Conservation (phyloP, 345 rosid genomes). For the Ceriops decandra region DNA sequence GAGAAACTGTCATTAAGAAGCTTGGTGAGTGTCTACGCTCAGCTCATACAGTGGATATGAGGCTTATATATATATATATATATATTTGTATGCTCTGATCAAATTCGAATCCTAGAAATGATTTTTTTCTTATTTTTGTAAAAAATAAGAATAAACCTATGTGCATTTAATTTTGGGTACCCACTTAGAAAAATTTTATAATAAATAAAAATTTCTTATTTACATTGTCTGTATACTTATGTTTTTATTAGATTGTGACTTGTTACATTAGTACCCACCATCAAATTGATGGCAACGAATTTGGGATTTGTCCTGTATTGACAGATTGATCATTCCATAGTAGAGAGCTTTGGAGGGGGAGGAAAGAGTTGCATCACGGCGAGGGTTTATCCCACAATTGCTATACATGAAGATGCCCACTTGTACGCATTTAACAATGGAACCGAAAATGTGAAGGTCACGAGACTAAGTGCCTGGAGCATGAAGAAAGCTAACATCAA, state of each 20-base stretch:
- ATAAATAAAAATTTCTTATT: too few relatives aligned
- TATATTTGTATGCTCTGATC: too few relatives aligned
- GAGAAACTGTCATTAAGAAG: conserved; percentile 49
- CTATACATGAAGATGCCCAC: conserved; percentile 26
- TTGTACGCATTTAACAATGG: conserved; percentile 58
- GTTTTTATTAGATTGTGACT: too few relatives aligned
- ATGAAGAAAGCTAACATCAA: conserved; percentile 48
- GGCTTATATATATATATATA: too few relatives aligned
- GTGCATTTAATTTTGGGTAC: too few relatives aligned
- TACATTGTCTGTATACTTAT: too few relatives aligned
- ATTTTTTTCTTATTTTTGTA: too few relatives aligned
- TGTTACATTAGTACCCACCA: background rate
- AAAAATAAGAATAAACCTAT: too few relatives aligned
- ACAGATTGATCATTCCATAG: conserved; percentile 71
- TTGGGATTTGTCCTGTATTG: background rate
- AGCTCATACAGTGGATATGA: too few relatives aligned
- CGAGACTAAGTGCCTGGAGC: conserved; percentile 56
- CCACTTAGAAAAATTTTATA: too few relatives aligned
- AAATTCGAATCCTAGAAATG: too few relatives aligned
- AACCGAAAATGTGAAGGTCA: conserved; percentile 27
- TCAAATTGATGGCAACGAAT: background rate
- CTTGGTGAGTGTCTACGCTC: conserved; percentile 42
- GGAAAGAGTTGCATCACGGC: conserved; percentile 65
- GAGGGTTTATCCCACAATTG: conserved; percentile 61
- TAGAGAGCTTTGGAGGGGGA: conserved; percentile 76